phyloP scores from a whole-genome alignment of 257 asterid genomes.

The Fraxinus americana region DNA sequence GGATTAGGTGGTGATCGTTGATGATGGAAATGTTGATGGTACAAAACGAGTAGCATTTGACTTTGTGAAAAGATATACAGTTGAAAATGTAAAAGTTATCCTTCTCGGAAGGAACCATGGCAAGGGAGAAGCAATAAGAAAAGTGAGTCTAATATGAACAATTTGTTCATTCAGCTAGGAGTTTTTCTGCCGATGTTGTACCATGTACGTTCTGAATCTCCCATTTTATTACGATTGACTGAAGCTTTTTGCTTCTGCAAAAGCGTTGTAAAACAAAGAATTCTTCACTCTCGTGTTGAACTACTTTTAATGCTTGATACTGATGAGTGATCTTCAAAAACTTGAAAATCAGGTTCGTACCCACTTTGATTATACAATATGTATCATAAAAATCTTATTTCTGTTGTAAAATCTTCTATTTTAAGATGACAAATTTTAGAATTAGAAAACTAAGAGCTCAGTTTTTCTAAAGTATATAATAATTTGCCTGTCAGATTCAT shows the following conservation, averaged over 20 bases:
- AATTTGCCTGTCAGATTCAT: too few species aligned
- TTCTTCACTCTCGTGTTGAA: constrained; percentile 98
- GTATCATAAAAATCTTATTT: constrained; percentile 17
- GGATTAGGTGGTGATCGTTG: constrained; percentile 81
- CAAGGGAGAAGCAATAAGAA: constrained; percentile 98
- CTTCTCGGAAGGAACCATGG: constrained; percentile 96
- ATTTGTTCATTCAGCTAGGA: constrained; percentile 15
- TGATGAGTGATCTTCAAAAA: constrained; percentile 88
- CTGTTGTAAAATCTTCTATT: constrained; percentile 12
- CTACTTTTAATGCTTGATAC: constrained; percentile 97
- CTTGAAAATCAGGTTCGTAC: constrained; percentile 91
- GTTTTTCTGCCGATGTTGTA: neutral
- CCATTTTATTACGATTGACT: neutral
- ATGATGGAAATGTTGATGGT: constrained; percentile 93
- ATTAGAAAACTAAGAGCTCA: neutral
- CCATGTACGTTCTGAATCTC: neutral
- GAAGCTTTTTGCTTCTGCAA: constrained; percentile 2
- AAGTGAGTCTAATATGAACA: constrained; percentile 65
- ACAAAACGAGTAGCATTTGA: constrained; percentile 85
- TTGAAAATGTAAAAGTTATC: constrained; percentile 74
- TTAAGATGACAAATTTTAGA: constrained; percentile 3
- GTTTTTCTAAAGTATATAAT: constrained; percentile 37
- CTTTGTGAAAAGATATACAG: constrained; percentile 76
- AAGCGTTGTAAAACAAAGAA: constrained; percentile 73
- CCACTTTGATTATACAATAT: constrained; percentile 23